Evolutionary conservation across 495 filamentous ascomycete species (phyloP), one percentile per base, ranked within the genome.

Genomic region (Elaphomyces granulatus): DNA sequence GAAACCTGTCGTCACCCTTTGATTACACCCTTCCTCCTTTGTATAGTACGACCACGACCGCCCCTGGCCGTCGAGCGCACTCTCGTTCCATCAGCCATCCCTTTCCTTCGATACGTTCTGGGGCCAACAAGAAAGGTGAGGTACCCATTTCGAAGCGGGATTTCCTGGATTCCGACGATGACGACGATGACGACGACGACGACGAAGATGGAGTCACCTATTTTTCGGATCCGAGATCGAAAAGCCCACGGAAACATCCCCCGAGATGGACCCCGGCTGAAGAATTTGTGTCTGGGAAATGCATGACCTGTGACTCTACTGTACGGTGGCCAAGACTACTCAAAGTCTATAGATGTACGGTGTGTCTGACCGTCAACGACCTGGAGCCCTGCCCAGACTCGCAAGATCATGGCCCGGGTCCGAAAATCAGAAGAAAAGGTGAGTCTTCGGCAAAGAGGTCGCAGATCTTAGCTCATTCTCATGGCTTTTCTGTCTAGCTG

Each of bases 351-450:
- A 71, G 84, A 47, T 95, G 87, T 58, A 81, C 82, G 21, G 75
- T 81, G 35, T 95, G 87, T 57, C 62, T 85, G 48, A 93, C 81
- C 35, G 74, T 95, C 49, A 94, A 90, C 48, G 87, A 94, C 52
- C 52, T 94, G 35, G 71, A 74, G 43, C 74, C 74, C 9, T 45
- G 51, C 15, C 45, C 34, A 18, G 59, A 63, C 16, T 20, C 44
- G 20, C 56, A 51, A 28, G 45, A 53, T 6, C 33, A 34, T 44
- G 23, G 12, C 12, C 23, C 6, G 23, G 23, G 23, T 12, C 23
- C 23, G 6, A 28, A n/a, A n/a, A n/a, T n/a, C n/a, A n/a, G n/a
- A n/a, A n/a, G n/a, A n/a, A n/a, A n/a, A n/a, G n/a, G n/a, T n/a
- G n/a, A n/a, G n/a, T n/a, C n/a, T n/a, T n/a, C n/a, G n/a, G n/a